Conservation (phyloP, 1,284 basidiomycete species). For the Athelia psychrophila region DNA sequence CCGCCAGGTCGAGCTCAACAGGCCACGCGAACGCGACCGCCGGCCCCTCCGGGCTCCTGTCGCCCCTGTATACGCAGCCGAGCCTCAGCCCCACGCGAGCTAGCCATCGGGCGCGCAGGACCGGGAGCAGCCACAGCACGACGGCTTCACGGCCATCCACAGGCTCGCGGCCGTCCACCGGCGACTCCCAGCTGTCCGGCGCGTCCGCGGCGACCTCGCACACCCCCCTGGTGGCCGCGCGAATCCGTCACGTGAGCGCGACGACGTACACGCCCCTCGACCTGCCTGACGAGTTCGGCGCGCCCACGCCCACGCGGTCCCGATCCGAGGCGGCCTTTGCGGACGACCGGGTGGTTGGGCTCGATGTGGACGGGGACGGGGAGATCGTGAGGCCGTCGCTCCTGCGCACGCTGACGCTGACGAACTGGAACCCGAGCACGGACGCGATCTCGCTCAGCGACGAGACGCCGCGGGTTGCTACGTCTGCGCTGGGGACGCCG, state of each 20-base stretch:
- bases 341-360: too few species aligned
- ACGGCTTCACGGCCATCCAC: constrained; percentile 19
- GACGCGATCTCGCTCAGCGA: background rate
- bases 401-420: background rate
- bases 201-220: background rate
- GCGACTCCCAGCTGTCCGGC: constrained; percentile 29
- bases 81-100: background rate
- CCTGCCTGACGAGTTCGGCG: background rate
- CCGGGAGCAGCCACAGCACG: constrained; percentile 18
- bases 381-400: background rate
- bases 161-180: constrained; percentile 38
- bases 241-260: background rate
- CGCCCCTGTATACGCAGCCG: background rate
- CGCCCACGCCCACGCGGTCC: too few species aligned
- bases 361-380: background rate
- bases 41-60: too few species aligned
- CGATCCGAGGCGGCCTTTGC: too few species aligned
- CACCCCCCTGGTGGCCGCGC: background rate
- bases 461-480: background rate
- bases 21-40: too few species aligned
- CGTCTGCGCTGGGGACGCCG: too few species aligned
- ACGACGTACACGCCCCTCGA: background rate
- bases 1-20: too few species aligned
- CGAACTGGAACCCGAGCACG: constrained; percentile 2
- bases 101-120: constrained; percentile 17